Conservation (phyloP, 176 grass and related monocot genomes). For the Aegilops speltoides region DNA sequence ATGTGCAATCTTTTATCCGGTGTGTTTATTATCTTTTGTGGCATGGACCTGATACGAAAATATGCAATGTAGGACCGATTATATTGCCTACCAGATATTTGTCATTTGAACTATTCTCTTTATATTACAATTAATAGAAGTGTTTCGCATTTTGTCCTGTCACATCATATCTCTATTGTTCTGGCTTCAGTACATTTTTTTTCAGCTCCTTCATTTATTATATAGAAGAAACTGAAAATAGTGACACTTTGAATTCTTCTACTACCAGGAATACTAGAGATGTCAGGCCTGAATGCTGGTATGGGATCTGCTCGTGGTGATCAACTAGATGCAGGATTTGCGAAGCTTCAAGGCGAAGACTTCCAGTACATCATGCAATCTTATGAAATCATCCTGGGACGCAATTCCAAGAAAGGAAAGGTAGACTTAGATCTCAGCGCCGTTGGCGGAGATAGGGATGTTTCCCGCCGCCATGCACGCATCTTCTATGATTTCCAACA, state of each 20-base stretch:
- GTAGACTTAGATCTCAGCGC: slow-evolving; percentile 62
- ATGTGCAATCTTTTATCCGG: not conserved
- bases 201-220: too few species aligned
- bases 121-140: not conserved
- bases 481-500: slow-evolving; percentile 81
- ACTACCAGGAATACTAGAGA: not conserved
- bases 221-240: too few species aligned
- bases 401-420: slow-evolving; percentile 33
- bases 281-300: not conserved
- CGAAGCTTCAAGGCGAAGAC: slow-evolving; percentile 69
- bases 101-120: not conserved
- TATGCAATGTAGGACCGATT: not conserved
- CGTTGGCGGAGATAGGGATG: slow-evolving; percentile 27
- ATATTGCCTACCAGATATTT: not conserved
- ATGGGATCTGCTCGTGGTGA: not conserved
- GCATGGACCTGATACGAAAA: not conserved
- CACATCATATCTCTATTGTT: not conserved
- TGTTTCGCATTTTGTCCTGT: not conserved
- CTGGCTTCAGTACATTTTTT: not conserved
- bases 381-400: slow-evolving; percentile 71
- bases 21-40: not conserved
- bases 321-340: slow-evolving; percentile 45
- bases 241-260: not conserved
- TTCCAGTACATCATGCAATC: slow-evolving; percentile 60
- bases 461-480: slow-evolving; percentile 62